Conservation (phyloP, 305 asterid species). For the Fraxinus albicans region DNA sequence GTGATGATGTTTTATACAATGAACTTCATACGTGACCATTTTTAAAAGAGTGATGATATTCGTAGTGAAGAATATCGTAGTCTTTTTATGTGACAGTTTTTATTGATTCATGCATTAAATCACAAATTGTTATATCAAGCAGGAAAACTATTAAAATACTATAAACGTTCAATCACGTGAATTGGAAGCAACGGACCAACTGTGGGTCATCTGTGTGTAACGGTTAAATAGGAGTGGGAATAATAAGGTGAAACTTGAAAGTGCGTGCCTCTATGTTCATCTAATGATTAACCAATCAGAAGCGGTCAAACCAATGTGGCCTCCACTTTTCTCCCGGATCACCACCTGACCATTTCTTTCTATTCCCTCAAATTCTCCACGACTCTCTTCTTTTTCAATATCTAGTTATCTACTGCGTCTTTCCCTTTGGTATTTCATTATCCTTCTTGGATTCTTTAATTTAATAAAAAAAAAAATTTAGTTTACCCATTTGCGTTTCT, state of each 20-base stretch:
- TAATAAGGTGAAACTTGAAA: neutral
- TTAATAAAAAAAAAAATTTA: neutral
- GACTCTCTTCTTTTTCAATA: neutral
- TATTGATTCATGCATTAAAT: too few species aligned
- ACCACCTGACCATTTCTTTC: slow-evolving; percentile 32
- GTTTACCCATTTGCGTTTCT: slow-evolving; percentile 7
- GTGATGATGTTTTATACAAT: too few species aligned
- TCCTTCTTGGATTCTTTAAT: slow-evolving; percentile 11
- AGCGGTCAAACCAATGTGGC: neutral
- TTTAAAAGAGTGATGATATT: too few species aligned
- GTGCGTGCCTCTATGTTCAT: neutral
- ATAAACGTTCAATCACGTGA: neutral
- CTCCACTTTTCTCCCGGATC: slow-evolving; percentile 25
- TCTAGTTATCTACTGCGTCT: slow-evolving; percentile 8
- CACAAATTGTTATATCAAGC: too few species aligned
- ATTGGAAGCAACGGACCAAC: neutral
- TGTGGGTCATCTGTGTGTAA: neutral
- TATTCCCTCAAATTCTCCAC: slow-evolving; percentile 10
- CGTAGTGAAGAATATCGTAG: too few species aligned
- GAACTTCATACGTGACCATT: too few species aligned
- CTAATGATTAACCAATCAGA: neutral
- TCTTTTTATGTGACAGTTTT: too few species aligned
- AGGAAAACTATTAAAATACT: too few species aligned
- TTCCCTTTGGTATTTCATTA: neutral
- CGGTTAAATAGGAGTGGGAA: neutral